Evolutionary conservation across 805 yeast genomes (phyloP).

Genomic region (Candida maltosa): DNA sequence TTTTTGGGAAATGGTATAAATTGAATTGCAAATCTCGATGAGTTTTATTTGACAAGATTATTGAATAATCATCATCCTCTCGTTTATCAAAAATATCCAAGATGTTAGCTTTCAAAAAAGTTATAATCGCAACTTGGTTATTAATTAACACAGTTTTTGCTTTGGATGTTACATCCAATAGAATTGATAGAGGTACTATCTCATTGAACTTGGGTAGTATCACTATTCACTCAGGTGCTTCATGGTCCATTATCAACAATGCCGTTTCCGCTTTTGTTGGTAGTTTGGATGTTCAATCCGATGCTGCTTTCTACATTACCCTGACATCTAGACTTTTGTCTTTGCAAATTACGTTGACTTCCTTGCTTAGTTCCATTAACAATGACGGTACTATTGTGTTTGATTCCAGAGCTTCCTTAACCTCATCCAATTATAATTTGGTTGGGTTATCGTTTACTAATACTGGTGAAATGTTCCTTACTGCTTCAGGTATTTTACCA

Average conservation of each 20-base stretch:
- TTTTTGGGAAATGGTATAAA: background rate
- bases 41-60: background rate
- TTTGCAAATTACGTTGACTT: conserved; percentile 14
- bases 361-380: conserved; percentile 10
- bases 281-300: conserved; percentile 14
- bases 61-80: background rate
- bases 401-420: conserved; percentile 15
- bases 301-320: conserved; percentile 22
- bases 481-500: conserved; percentile 16
- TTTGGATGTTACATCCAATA: conserved; percentile 10
- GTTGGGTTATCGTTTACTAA: conserved; percentile 15
- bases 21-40: background rate
- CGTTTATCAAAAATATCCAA: background rate
- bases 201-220: conserved; percentile 16
- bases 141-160: conserved; percentile 3
- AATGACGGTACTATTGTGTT: conserved; percentile 20
- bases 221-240: conserved; percentile 18
- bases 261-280: conserved; percentile 20
- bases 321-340: conserved; percentile 9
- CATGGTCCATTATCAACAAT: conserved; percentile 24
- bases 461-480: conserved; percentile 22
- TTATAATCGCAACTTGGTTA: background rate
- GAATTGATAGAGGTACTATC: conserved; percentile 15
- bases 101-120: conserved; percentile 2
- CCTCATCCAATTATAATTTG: conserved; percentile 16